Base-by-base conservation (phyloP, 805 yeast genomes). In the Pachysolen tannophilus region DNA sequence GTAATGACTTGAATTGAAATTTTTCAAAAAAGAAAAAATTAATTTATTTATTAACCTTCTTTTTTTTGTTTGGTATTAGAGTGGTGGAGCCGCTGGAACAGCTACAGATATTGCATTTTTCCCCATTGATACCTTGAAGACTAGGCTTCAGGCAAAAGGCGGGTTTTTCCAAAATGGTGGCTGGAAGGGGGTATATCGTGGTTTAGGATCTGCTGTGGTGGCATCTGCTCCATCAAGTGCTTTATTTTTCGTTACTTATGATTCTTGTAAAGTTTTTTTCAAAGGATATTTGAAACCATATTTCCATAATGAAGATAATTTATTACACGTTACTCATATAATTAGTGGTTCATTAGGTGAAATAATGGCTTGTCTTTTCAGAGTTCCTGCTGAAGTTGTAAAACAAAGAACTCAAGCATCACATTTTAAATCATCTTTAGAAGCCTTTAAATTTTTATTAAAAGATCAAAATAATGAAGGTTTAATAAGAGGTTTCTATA, bases 11-110 rank as follows among this genome's bases (percentile, higher is more conserved):
- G n/a, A n/a, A n/a, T n/a, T n/a, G n/a, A n/a, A n/a, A n/a, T n/a
- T n/a, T n/a, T n/a, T n/a, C n/a, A n/a, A n/a, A n/a, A n/a, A n/a
- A n/a, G n/a, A n/a, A n/a, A n/a, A n/a, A n/a, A n/a, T n/a, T n/a
- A n/a, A n/a, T n/a, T n/a, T n/a, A n/a, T n/a, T n/a, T n/a, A n/a
- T n/a, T n/a, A n/a, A n/a, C n/a, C n/a, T n/a, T n/a, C n/a, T n/a
- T n/a, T n/a, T n/a, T n/a, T n/a, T n/a, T n/a, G n/a, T n/a, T n/a
- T n/a, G n/a, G n/a, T n/a, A 11, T 5, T 23, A 60, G 70, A 78
- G 88, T 50, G 98, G 98, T 26, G 98, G 84, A 6, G 79, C 92
- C 40, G 96, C 98, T 5, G 99, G 99, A 11, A 92, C 96, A 2
- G 79, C 94, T 5, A 88, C 97, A 1, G 99, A 92, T 60, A 65